phyloP scores from a whole-genome alignment of 441 rosid species.

The Euphorbia celastroides region DNA sequence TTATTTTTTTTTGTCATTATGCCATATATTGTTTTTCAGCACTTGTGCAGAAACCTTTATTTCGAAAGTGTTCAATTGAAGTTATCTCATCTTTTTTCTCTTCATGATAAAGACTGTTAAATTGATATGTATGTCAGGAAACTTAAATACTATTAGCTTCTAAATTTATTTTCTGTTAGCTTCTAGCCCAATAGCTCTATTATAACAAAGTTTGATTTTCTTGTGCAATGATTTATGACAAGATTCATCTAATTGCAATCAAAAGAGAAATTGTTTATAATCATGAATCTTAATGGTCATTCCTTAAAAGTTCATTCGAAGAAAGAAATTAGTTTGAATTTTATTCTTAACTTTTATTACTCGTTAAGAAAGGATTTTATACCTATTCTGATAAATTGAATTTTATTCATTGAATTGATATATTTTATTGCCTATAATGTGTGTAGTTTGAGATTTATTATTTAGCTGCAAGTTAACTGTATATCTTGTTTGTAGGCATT shows the following conservation, averaged over 20 bases:
- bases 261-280: background rate
- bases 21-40: background rate
- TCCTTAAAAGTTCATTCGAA: background rate
- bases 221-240: background rate
- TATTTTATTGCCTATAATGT: background rate
- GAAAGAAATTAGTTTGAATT: background rate
- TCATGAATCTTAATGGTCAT: background rate
- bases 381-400: background rate
- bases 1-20: background rate
- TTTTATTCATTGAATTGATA: background rate
- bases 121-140: background rate
- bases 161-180: background rate
- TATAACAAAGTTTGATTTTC: background rate
- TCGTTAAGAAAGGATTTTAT: background rate
- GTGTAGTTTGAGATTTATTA: background rate
- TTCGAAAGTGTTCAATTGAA: background rate
- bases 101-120: background rate
- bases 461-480: constrained; percentile 11
- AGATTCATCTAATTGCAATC: background rate
- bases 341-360: background rate
- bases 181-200: too few species aligned
- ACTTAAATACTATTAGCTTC: background rate
- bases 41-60: background rate
- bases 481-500: constrained; percentile 53
- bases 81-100: background rate